A percentile compares a stretch with the other conserved stretches of the same genome.
These are phyloP conservation scores for Mycena polygramma DNA, from an alignment of 768 basidiomycete genomes.

Conservation along the genomic window DNA sequence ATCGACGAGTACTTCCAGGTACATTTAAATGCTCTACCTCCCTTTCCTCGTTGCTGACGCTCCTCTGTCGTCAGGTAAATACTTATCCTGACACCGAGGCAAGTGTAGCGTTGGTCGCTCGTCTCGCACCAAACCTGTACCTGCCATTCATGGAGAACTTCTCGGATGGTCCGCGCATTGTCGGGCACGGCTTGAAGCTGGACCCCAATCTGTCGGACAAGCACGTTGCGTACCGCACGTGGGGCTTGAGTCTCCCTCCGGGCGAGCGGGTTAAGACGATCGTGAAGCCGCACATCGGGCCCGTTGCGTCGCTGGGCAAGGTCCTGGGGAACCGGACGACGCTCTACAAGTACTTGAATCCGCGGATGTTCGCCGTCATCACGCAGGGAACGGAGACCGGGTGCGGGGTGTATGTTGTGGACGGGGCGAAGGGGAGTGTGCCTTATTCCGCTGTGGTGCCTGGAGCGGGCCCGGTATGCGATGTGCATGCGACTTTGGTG, in stretches of 20 bases:
- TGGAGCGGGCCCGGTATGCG: conserved; percentile 59
- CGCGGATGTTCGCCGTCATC: conserved; percentile 76
- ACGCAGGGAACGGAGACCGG: conserved; percentile 56
- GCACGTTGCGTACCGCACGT: conserved; percentile 70
- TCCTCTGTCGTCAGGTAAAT: conserved; percentile 58
- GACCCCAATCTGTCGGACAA: conserved; percentile 57
- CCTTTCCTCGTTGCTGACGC: not conserved
- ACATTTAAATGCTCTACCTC: conserved; percentile 35
- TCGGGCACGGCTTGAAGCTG: conserved; percentile 68
- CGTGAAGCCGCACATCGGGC: conserved; percentile 61
- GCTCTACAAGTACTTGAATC: conserved; percentile 95
- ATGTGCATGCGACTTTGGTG: conserved; percentile 75
- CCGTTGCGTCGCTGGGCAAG: conserved; percentile 84
- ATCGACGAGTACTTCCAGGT: conserved; percentile 87
- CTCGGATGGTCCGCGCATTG: conserved; percentile 59
- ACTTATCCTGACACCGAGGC: conserved; percentile 74
- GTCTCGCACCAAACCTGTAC: conserved; percentile 60
- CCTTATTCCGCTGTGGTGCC: conserved; percentile 77
- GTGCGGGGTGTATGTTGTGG: conserved; percentile 84
- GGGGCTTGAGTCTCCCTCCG: conserved; percentile 70
- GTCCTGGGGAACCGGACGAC: conserved; percentile 91
- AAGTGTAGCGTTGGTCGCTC: conserved; percentile 58
- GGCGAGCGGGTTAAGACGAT: conserved; percentile 71
- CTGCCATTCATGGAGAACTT: conserved; percentile 67
- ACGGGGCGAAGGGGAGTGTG: conserved; percentile 81